These are phyloP conservation scores for Colletotrichum phormii DNA, from an alignment of 2,329 filamentous ascomycete genomes.

Conservation along the genomic window DNA sequence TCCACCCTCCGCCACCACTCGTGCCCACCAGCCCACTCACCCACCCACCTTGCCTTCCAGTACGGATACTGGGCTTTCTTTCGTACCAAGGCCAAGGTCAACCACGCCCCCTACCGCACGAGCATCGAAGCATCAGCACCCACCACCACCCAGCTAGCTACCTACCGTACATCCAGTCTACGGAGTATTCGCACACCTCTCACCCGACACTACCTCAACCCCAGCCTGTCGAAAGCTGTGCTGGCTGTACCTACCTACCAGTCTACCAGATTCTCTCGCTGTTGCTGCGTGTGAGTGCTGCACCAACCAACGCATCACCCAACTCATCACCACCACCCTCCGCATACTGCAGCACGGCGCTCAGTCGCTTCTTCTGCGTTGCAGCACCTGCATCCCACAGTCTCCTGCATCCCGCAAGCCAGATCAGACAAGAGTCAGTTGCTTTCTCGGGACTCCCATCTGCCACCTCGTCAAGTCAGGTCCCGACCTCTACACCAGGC, in stretches of 20 bases:
- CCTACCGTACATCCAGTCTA: no score
- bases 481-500: slow-evolving; percentile 25
- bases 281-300: not conserved
- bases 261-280: not conserved
- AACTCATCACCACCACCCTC: not conserved
- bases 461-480: slow-evolving; percentile 26
- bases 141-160: slow-evolving; percentile 4
- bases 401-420: slow-evolving; percentile 22
- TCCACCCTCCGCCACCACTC: not conserved
- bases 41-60: slow-evolving; percentile 9
- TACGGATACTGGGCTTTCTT: no score
- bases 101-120: slow-evolving; percentile 22
- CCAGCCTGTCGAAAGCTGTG: slow-evolving; percentile 4
- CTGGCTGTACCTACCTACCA: not conserved
- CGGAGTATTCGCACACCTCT: not conserved
- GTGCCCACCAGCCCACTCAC: not conserved
- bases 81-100: slow-evolving; percentile 14
- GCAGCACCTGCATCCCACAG: slow-evolving; percentile 15
- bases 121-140: slow-evolving; percentile 5
- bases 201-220: not conserved
- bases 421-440: slow-evolving; percentile 35
- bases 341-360: not conserved
- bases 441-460: slow-evolving; percentile 24
- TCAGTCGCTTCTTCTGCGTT: slow-evolving; percentile 7
- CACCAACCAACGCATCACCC: slow-evolving; percentile 1